phyloP scores from a whole-genome alignment of 805 yeast species.

The Kluyveromyces lactis region DNA sequence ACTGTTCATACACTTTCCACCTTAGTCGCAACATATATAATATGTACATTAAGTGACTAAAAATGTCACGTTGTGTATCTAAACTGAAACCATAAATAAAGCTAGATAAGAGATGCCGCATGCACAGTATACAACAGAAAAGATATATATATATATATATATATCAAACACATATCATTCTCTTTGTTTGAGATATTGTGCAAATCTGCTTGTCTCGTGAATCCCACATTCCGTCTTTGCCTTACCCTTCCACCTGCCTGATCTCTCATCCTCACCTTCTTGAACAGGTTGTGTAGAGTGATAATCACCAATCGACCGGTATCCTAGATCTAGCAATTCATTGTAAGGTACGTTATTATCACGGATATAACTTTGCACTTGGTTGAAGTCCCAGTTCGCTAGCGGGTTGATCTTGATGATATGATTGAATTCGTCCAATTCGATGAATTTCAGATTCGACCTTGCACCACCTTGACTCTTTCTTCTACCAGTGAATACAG shows the following conservation, averaged over 20 bases:
- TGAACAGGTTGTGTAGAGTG: constrained; percentile 85
- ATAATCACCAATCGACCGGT: constrained; percentile 90
- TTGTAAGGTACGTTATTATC: constrained; percentile 76
- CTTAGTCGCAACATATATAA: too few species aligned
- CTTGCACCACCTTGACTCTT: constrained; percentile 85
- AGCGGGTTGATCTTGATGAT: constrained; percentile 84
- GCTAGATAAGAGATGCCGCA: too few species aligned
- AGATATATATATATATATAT: too few species aligned
- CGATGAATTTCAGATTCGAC: constrained; percentile 61
- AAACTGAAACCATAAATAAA: too few species aligned
- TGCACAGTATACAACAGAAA: too few species aligned
- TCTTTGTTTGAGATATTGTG: constrained; percentile 39
- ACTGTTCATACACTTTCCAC: too few species aligned
- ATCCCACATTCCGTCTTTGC: constrained; percentile 94
- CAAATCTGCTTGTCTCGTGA: constrained; percentile 71
- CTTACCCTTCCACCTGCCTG: constrained; percentile 96
- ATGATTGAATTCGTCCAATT: constrained; percentile 60
- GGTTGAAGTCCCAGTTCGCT: constrained; percentile 69
- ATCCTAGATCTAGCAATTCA: constrained; percentile 74
- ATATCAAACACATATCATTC: too few species aligned
- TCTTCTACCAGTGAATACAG: constrained; percentile 88
- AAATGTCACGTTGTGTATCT: too few species aligned
- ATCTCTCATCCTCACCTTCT: constrained; percentile 90
- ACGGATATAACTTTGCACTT: constrained; percentile 64
- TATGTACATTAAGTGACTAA: too few species aligned